Evolutionary conservation across 345 rosid species (phyloP).

Genomic region (Syzygium grande): DNA sequence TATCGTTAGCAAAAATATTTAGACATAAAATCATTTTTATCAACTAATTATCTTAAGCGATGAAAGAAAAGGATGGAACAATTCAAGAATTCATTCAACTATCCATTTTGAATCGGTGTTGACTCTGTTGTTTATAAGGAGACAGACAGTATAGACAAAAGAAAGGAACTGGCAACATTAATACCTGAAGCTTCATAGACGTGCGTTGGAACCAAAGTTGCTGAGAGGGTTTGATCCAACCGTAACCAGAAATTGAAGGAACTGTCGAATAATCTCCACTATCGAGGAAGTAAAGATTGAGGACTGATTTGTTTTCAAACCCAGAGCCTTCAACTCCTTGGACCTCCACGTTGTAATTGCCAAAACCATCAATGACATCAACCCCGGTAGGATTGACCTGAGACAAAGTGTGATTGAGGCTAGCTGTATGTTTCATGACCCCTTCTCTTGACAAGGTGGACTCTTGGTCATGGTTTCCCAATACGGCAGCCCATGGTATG

Average conservation of each 20-base stretch:
- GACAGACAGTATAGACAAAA: not conserved
- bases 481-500: conserved; percentile 84
- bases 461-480: conserved; percentile 93
- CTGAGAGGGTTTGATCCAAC: conserved; percentile 88
- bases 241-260: conserved; percentile 56
- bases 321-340: conserved; percentile 57
- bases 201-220: conserved; percentile 75
- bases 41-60: no score
- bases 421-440: conserved; percentile 65
- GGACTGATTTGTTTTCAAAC: conserved; percentile 66
- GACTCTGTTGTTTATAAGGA: not conserved
- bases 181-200: conserved; percentile 63
- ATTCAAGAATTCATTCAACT: not conserved
- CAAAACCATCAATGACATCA: conserved; percentile 74
- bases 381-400: conserved; percentile 51
- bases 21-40: no score
- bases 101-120: not conserved
- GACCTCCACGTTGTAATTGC: conserved; percentile 79
- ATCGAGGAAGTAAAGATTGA: conserved; percentile 79
- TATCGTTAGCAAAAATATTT: no score
- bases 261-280: conserved; percentile 73
- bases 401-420: conserved; percentile 55
- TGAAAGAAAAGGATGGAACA: not conserved
- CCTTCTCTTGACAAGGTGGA: conserved; percentile 66
- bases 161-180: not conserved